Evolutionary conservation across 1,284 basidiomycete genomes (phyloP).

Genomic region (Leccinum pachyderme): DNA sequence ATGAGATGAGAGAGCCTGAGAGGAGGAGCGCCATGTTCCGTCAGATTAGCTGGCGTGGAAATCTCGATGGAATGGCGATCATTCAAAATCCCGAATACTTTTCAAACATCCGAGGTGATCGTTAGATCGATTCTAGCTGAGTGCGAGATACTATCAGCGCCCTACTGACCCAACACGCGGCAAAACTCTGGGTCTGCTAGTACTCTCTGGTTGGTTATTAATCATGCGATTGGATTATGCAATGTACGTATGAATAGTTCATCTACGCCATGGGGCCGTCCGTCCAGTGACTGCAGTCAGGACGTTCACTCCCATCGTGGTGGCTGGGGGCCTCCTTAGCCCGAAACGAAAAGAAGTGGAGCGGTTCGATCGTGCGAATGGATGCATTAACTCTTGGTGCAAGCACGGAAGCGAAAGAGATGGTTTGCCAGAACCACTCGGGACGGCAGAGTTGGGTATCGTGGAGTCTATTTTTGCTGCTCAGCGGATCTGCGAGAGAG

Average conservation of each 20-base stretch:
- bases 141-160: not conserved
- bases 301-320: conserved; percentile 3
- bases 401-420: conserved; percentile 25
- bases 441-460: not conserved
- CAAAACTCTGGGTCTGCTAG: not conserved
- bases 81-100: conserved; percentile 13
- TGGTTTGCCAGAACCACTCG: conserved; percentile 7
- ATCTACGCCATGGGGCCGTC: conserved; percentile 11
- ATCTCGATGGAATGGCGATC: conserved; percentile 22
- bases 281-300: not conserved
- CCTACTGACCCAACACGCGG: not conserved
- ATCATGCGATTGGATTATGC: conserved; percentile 28
- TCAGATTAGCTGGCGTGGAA: conserved; percentile 9
- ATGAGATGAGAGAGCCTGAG: not conserved
- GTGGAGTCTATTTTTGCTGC: conserved; percentile 32
- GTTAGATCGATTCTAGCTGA: conserved; percentile 10
- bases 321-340: conserved; percentile 2
- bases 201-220: not conserved
- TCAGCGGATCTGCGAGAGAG: conserved; percentile 26
- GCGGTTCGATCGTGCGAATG: conserved; percentile 26
- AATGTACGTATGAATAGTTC: conserved; percentile 29
- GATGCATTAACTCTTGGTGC: conserved; percentile 15
- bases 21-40: not conserved
- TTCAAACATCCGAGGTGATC: conserved; percentile 30
- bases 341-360: conserved; percentile 9